Base-by-base conservation (phyloP, 805 yeast species). In the Kazachstania bromeliacearum region DNA sequence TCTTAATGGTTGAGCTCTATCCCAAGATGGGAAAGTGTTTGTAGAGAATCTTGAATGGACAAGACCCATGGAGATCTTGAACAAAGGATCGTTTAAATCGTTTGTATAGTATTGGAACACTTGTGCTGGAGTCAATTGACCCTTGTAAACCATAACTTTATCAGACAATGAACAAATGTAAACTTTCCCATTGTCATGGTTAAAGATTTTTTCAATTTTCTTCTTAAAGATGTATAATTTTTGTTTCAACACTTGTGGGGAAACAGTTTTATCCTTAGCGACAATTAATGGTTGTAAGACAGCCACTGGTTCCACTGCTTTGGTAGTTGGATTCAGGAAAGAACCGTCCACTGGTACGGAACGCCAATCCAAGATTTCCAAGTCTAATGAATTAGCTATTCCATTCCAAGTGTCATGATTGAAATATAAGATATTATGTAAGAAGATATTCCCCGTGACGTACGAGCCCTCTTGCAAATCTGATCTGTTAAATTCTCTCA, bases 11-110 rank as follows among this genome's bases (percentile, higher is more conserved):
- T 89, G 98, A 17, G 98, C 97, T 64, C 98, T 77, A 65, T 92
- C 98, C 98, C 98, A 89, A n/a, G 96, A 85, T 33, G 98, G 98
- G 76, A 89, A 89, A 33, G 98, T 89, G 63, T 89, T 89, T 22
- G 98, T 89, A 39, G 96, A 87, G 71, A 89, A 89, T 60, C 98
- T 77, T 17, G 97, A 88, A 67, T 89, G 98, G 35, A 89, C 97
- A 28, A 89, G 71, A 12, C 96, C 95, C 70, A 92, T 85, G 57
- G 88, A 96, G 31, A 94, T 92, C 65, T 85, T 89, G 63, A 78
- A 89, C 55, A 87, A 92, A 19, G 87, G 89, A 59, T 85, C 87
- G 44, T 77, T 80, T 57, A 89, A 72, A 63, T 89, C 98, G 22
- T 34, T 8, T 58, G 85, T 87, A 67, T 88, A 89, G 66, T 92